Evolutionary conservation across 352 stramenopile species (phyloP).

Genomic region (Sclerospora graminicola): DNA sequence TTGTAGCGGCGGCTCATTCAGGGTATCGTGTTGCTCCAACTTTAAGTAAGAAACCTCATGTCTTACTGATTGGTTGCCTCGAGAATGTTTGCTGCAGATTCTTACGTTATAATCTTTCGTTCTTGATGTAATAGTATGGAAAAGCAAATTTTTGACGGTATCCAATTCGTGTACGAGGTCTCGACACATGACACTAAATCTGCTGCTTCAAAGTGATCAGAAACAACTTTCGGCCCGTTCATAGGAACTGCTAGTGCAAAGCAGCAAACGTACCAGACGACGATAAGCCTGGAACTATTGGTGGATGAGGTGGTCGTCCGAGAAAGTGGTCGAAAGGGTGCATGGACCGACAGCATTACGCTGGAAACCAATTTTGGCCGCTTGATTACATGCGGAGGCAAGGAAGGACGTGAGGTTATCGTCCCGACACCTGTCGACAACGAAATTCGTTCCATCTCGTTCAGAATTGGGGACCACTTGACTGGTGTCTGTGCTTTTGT

Average conservation of each 20-base stretch:
- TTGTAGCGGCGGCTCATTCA: constrained; percentile 26
- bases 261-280: constrained; percentile 16
- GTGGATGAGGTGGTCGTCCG: constrained; percentile 36
- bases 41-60: constrained; percentile 29
- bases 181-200: neutral
- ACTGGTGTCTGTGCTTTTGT: constrained; percentile 44
- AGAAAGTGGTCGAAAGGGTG: constrained; percentile 53
- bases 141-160: constrained; percentile 57
- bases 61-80: neutral
- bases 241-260: constrained; percentile 41
- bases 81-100: neutral
- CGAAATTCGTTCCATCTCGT: constrained; percentile 53
- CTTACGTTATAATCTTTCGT: constrained; percentile 3
- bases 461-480: constrained; percentile 62
- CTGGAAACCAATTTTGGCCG: constrained; percentile 65
- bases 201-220: neutral
- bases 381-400: constrained; percentile 38
- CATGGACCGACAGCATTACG: constrained; percentile 59
- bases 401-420: constrained; percentile 43
- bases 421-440: constrained; percentile 17
- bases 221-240: constrained; percentile 20
- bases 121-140: constrained; percentile 50
- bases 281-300: constrained; percentile 27
- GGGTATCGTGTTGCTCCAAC: constrained; percentile 42
- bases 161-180: constrained; percentile 45